Conservation (phyloP, 331 rosid species). For the Ulmus americana region DNA sequence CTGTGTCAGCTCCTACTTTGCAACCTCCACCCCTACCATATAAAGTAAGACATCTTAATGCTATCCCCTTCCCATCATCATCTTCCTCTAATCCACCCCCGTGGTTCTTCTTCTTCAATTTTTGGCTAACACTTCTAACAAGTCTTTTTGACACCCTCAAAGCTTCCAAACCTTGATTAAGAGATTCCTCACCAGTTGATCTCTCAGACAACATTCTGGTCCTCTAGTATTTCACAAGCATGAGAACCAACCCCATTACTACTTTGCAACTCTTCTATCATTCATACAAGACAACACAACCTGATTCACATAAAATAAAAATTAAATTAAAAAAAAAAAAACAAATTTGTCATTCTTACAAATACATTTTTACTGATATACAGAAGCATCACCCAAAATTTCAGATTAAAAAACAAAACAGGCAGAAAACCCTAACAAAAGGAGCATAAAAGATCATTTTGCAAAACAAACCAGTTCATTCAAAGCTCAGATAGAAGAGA, state of each 20-base stretch:
- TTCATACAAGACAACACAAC: constrained; percentile 1
- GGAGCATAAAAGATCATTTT: too few species aligned
- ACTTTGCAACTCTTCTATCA: neutral
- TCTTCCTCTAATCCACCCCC: constrained; percentile 55
- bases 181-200: constrained; percentile 47
- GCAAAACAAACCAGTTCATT: too few species aligned
- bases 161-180: constrained; percentile 49
- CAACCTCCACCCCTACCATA: constrained; percentile 91
- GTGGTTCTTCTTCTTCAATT: constrained; percentile 61
- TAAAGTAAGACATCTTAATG: constrained; percentile 67
- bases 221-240: constrained; percentile 28
- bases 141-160: constrained; percentile 80
- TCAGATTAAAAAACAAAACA: too few species aligned
- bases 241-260: constrained; percentile 22
- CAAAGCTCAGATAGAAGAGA: too few species aligned
- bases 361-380: too few species aligned
- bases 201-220: constrained; percentile 57
- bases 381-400: too few species aligned
- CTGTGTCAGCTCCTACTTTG: constrained; percentile 97
- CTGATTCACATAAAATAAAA: constrained; percentile 6
- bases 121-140: constrained; percentile 86
- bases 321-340: too few species aligned
- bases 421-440: too few species aligned
- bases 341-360: neutral
- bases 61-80: constrained; percentile 52